Evolutionary conservation across 768 basidiomycete species (phyloP).

Genomic region (Termitomyces sp.): DNA sequence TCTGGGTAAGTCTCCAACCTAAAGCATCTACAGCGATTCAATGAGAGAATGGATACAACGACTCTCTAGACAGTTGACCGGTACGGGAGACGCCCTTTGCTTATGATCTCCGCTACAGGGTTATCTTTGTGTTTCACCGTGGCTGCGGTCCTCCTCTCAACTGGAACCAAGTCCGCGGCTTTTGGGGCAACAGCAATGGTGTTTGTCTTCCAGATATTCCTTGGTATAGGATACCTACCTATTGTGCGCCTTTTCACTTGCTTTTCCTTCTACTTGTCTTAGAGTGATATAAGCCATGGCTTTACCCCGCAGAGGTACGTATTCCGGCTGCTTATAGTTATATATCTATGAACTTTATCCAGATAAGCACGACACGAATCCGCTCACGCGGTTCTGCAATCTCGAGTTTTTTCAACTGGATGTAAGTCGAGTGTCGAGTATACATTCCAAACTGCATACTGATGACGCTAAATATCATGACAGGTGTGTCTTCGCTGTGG

Average conservation of each 20-base stretch:
- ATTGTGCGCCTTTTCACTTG: constrained; percentile 24
- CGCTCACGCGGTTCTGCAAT: constrained; percentile 31
- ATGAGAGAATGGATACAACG: not conserved
- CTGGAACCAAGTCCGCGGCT: constrained; percentile 28
- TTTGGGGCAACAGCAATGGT: constrained; percentile 37
- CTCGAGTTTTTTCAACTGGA: constrained; percentile 30
- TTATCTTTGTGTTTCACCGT: constrained; percentile 35
- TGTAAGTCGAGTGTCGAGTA: constrained; percentile 14
- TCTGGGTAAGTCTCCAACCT: constrained; percentile 23
- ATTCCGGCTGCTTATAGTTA: not conserved
- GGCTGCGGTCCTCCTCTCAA: constrained; percentile 30
- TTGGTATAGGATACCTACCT: constrained; percentile 35
- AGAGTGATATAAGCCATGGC: constrained; percentile 22
- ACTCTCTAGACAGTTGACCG: constrained; percentile 33
- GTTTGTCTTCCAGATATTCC: constrained; percentile 38
- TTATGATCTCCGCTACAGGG: constrained; percentile 35
- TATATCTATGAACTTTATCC: not conserved
- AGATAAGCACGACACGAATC: constrained; percentile 37
- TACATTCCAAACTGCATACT: not conserved
- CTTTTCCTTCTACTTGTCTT: not conserved
- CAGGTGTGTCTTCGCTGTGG: constrained; percentile 35
- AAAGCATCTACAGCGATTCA: not conserved
- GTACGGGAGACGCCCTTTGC: constrained; percentile 32
- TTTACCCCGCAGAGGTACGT: constrained; percentile 30
- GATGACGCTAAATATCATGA: not conserved